These are phyloP conservation scores for Xylaria sp. DNA, from an alignment of 2,329 filamentous ascomycete genomes.

Conservation along the genomic window DNA sequence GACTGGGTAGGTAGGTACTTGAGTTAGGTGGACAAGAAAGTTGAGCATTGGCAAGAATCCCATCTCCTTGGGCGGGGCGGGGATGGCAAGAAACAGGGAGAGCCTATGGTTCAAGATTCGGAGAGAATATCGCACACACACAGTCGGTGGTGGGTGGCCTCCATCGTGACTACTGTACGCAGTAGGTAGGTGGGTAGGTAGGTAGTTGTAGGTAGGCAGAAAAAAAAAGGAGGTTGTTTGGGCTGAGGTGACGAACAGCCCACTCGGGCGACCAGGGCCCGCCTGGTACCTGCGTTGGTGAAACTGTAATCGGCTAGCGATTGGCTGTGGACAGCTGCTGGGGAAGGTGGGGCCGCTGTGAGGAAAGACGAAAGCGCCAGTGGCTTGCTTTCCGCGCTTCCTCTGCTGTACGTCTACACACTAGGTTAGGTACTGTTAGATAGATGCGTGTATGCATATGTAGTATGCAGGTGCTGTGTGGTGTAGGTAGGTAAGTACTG, in stretches of 20 bases:
- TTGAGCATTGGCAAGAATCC: not conserved
- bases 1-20: not conserved
- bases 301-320: conserved; percentile 11
- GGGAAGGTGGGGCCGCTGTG: not conserved
- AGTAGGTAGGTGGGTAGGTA: too few species aligned
- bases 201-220: too few species aligned
- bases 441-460: too few species aligned
- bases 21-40: not conserved
- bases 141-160: not conserved
- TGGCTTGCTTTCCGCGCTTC: not conserved
- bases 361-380: not conserved
- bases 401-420: too few species aligned
- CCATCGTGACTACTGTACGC: too few species aligned
- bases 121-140: not conserved
- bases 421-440: too few species aligned
- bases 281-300: conserved; percentile 28
- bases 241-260: not conserved
- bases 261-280: not conserved
- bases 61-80: not conserved
- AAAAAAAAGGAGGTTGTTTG: conserved; percentile 2
- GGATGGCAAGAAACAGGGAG: not conserved
- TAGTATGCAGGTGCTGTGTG: too few species aligned
- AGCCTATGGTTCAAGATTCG: not conserved
- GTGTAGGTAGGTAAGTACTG: too few species aligned
- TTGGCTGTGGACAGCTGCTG: conserved; percentile 17